Conservation (phyloP, 768 basidiomycete species). For the Pisolithus albus region DNA sequence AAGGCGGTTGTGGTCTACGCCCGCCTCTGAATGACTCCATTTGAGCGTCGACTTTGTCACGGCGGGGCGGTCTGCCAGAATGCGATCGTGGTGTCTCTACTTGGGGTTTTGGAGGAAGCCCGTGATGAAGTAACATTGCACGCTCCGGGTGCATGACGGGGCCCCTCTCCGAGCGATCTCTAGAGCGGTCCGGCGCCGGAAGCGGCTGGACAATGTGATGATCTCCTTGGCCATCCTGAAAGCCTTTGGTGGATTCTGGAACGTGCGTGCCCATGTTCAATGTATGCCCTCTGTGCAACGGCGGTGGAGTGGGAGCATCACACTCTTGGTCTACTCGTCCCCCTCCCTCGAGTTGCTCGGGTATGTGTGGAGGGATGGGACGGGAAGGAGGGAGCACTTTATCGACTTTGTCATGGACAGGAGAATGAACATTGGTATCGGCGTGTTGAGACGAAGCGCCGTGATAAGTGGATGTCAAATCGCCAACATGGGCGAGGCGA, state of each 20-base stretch:
- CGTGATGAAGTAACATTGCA: constrained; percentile 24
- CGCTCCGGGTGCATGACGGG: constrained; percentile 27
- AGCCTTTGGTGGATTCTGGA: constrained; percentile 4
- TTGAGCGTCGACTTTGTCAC: constrained; percentile 15
- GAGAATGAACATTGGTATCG: constrained; percentile 6
- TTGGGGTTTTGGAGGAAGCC: constrained; percentile 23
- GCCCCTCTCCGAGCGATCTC: constrained; percentile 3
- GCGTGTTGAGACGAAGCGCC: constrained; percentile 12
- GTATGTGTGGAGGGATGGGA: not conserved
- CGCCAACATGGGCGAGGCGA: constrained; percentile 4
- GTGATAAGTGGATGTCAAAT: not conserved
- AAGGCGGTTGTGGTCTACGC: constrained; percentile 4
- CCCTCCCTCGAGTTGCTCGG: constrained; percentile 1
- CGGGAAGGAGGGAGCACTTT: not conserved
- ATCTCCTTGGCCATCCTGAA: constrained; percentile 8
- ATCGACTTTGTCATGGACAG: constrained; percentile 1
- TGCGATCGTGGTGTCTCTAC: constrained; percentile 10
- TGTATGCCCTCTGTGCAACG: constrained; percentile 2
- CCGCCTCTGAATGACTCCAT: constrained; percentile 10
- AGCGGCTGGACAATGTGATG: constrained; percentile 4
- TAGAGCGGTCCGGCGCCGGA: constrained; percentile 3
- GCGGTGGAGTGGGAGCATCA: not conserved
- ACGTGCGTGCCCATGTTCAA: constrained; percentile 8
- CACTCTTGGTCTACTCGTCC: constrained; percentile 2
- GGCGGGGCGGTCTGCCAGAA: constrained; percentile 14